Evolutionary conservation across 441 rosid species (phyloP), one percentile per base, ranked within the genome.

Genomic region (Gossypium trilobum): DNA sequence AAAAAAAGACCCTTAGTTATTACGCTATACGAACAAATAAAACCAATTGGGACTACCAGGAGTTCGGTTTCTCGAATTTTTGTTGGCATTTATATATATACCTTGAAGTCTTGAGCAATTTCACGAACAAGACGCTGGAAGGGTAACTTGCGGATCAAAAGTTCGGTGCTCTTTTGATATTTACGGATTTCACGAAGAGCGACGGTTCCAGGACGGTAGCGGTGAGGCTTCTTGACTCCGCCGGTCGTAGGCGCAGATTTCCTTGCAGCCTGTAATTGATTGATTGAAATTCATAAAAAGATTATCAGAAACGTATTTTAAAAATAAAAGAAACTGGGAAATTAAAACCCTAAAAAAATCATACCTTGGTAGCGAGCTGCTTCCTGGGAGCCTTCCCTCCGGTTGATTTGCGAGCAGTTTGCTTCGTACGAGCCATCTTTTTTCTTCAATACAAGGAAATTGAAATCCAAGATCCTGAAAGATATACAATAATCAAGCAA

Each of bases 221-320:
- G 85, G 50, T 87, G 91, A 63, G 89, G 91, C 81, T 87, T 87
- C 89, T 87, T 87, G 54, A 87, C 92, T 70, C 92, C 90, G 2
- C 88, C 90, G 4, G 86, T 88, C 2, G 90, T 85, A 0, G 92
- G 92, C 1, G 90, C 90, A 22, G 92, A 88, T 64, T 88, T 88
- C 71, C 92, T 86, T 22, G 90, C 87, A 0, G 92, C 92, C 89
- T 87, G 10, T 5, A 67, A 11, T 63, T 10, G 16, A 19, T 63
- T 39, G 23, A 23, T 44, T 46, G 5, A 2, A 0, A 52, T 10
- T 17, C 13, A 58, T 27, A 11, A 31, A 13, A 23, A 1, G 2
- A 68, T 39, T 1, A 27, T 54, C 5, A 39, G 11, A 23, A 60
- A 0, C 13, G 10, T 9, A 2, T 13, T 33, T 20, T 3, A 56